Conservation (phyloP, 345 rosid species). For the Syzygium jambos region DNA sequence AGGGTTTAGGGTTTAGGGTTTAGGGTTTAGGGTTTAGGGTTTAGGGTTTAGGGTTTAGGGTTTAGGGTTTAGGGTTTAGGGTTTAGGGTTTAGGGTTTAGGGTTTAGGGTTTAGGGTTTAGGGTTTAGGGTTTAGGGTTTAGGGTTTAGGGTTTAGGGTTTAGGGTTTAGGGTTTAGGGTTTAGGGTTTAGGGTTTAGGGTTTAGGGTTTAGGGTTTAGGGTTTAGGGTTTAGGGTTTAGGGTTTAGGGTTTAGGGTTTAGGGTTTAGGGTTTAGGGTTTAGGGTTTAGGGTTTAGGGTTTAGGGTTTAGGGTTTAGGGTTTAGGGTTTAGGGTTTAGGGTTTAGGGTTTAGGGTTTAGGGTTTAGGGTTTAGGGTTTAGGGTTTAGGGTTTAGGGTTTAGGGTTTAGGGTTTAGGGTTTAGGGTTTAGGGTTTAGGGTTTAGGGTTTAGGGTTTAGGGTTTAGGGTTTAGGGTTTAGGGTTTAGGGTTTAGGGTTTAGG, state of each 20-base stretch:
- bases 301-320: not conserved
- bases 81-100: not conserved
- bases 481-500: not conserved
- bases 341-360: not conserved
- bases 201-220: not conserved
- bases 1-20: not conserved
- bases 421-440: not conserved
- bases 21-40: not conserved
- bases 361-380: not conserved
- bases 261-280: not conserved
- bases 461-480: not conserved
- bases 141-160: not conserved
- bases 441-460: not conserved
- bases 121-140: not conserved
- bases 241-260: not conserved
- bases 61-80: not conserved
- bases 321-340: not conserved
- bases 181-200: not conserved
- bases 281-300: not conserved
- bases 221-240: not conserved
- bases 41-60: not conserved
- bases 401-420: not conserved
- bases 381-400: not conserved
- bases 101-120: not conserved
- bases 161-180: not conserved